A percentile compares a stretch with the other conserved stretches of the same genome.
Conservation (phyloP, 2,329 filamentous ascomycete species). For the Coniochaeta hoffmannii region DNA sequence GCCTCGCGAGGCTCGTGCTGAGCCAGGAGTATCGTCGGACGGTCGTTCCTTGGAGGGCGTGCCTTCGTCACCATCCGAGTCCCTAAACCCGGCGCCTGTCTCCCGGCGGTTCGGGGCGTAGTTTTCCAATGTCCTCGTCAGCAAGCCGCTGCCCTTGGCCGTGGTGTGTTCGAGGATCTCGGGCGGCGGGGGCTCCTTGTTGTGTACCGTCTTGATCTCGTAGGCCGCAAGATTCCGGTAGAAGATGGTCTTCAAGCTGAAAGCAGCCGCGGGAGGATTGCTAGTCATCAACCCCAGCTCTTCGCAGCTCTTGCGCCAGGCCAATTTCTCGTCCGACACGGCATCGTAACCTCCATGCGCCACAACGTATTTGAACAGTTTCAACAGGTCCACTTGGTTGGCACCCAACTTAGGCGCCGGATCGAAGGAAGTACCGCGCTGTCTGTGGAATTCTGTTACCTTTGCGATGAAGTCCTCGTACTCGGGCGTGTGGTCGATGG, state of each 20-base stretch:
- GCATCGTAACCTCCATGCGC: constrained; percentile 79
- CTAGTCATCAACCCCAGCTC: constrained; percentile 68
- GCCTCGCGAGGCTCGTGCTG: constrained; percentile 52
- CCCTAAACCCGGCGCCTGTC: constrained; percentile 37
- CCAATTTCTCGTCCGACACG: constrained; percentile 74
- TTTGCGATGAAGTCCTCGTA: constrained; percentile 73
- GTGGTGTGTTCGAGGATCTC: constrained; percentile 85
- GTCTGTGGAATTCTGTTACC: constrained; percentile 65
- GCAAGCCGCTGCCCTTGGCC: constrained; percentile 74
- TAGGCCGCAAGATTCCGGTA: constrained; percentile 86
- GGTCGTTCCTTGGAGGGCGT: constrained; percentile 48
- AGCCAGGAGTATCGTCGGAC: constrained; percentile 41
- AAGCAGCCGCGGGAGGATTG: constrained; percentile 77
- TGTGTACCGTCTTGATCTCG: constrained; percentile 72
- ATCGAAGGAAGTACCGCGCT: constrained; percentile 73
- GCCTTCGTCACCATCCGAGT: constrained; percentile 53
- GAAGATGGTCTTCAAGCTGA: constrained; percentile 79
- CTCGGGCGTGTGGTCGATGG: constrained; percentile 57
- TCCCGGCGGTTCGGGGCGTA: constrained; percentile 35
- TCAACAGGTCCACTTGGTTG: constrained; percentile 67
- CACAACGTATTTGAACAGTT: constrained; percentile 71
- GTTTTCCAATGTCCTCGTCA: constrained; percentile 73
- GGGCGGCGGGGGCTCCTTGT: constrained; percentile 75
- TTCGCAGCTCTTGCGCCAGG: constrained; percentile 73
- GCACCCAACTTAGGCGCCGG: constrained; percentile 74